Base-by-base conservation (phyloP, 2,329 filamentous ascomycete genomes). In the Didymella pinodella region DNA sequence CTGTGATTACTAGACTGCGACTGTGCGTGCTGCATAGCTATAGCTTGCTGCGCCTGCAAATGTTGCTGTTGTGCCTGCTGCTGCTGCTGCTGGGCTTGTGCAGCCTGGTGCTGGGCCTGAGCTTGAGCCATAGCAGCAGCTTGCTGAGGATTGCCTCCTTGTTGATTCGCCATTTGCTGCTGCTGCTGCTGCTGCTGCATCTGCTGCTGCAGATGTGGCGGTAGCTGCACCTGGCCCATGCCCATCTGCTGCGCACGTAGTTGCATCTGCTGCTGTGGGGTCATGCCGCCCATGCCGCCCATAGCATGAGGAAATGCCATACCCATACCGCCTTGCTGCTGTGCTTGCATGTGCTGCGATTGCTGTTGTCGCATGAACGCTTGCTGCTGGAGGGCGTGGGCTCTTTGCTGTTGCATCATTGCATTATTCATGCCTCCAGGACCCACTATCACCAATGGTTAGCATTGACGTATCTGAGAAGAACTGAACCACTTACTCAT, bases 281-380 rank as follows among this genome's bases (percentile, higher is more conserved):
- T 84, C 71, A 86, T 82, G 59, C 78, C 67, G 75, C 66, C 81
- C 71, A 86, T 82, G 58, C 79, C 67, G 75, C 66, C 81, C 74
- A 87, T 84, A 3, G 79, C 82, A 72, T 88, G 85, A 34, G 80
- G 83, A 67, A 86, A 83, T 18, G 79, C 79, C 61, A 80, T 81
- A 18, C 79, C 78, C 78, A 88, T 84, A 47, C 83, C 81, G 51
- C 65, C 67, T 31, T 82, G 75, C 62, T 88, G 84, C 49, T 88
- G 85, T 40, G 86, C 71, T 44, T 79, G 75, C 73, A 75, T 72
- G 38, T 84, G 77, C 55, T 86, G 82, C 61, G 87, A 85, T 63
- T 88, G 85, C 45, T 75, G 75, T 41, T 72, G 71, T 18, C 68
- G 82, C 60, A 85, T 79, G 65, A 86, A 82, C 4, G 70, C 69